phyloP scores from a whole-genome alignment of 192 early-diverging fungal genomes.

The Coemansia javaensis region DNA sequence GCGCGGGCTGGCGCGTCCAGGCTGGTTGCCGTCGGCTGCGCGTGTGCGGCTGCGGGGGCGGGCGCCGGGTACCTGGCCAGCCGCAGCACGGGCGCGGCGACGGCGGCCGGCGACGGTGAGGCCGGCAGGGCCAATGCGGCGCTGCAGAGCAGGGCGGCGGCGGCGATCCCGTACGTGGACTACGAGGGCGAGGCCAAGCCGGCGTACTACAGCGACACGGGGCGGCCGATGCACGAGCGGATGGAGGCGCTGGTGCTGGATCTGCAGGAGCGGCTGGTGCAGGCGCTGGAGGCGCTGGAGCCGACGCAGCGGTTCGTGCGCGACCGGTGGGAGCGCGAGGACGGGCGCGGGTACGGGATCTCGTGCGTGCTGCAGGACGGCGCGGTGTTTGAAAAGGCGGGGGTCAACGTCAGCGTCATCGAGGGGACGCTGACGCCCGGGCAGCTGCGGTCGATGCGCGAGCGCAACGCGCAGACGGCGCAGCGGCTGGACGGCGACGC shows the following conservation, averaged over 20 bases:
- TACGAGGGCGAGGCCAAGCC: slow-evolving; percentile 28
- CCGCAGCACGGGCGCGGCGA: no score
- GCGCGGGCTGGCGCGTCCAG: no score
- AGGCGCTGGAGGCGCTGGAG: slow-evolving; percentile 55
- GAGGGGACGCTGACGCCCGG: slow-evolving; percentile 74
- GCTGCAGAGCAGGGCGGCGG: slow-evolving; percentile 13
- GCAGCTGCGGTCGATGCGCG: slow-evolving; percentile 83
- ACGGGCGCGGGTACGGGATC: slow-evolving; percentile 84
- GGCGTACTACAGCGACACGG: slow-evolving; percentile 19
- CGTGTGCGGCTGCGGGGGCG: not conserved
- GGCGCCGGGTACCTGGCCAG: no score
- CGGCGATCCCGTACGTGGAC: slow-evolving; percentile 27
- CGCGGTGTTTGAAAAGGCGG: slow-evolving; percentile 93
- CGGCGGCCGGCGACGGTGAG: no score
- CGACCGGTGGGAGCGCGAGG: slow-evolving; percentile 80
- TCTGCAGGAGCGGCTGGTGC: slow-evolving; percentile 73
- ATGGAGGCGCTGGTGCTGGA: slow-evolving; percentile 78
- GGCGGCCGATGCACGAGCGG: slow-evolving; percentile 65
- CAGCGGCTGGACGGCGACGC: slow-evolving; percentile 57
- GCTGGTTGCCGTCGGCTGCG: no score
- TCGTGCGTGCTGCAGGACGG: slow-evolving; percentile 90
- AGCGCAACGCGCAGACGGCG: slow-evolving; percentile 56
- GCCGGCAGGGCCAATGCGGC: no score
- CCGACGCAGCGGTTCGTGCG: slow-evolving; percentile 62
- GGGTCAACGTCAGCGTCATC: slow-evolving; percentile 90